phyloP scores from a whole-genome alignment of 306 rosid genomes.

The Styphnolobium japonicum region DNA sequence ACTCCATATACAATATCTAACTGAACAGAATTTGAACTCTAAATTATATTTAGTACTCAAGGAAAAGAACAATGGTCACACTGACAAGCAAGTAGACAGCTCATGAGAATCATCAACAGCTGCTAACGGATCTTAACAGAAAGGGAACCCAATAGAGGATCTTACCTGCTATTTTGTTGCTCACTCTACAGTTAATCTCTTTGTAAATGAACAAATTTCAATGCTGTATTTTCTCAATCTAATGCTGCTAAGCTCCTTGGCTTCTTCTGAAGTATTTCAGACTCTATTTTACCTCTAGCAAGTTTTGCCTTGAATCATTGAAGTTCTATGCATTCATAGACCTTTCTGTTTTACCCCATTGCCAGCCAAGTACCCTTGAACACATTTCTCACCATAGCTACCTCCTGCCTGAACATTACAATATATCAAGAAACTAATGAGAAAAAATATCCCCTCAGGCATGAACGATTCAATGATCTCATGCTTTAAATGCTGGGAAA shows the following conservation, averaged over 20 bases:
- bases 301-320: background rate
- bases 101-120: background rate
- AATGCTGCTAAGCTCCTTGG: background rate
- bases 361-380: background rate
- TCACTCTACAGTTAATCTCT: too few species aligned
- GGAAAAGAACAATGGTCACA: background rate
- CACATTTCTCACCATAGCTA: slow-evolving; percentile 22
- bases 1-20: background rate
- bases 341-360: slow-evolving; percentile 24
- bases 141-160: slow-evolving; percentile 1
- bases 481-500: slow-evolving; percentile 25
- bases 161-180: slow-evolving; percentile 32
- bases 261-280: background rate
- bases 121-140: background rate
- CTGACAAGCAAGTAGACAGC: background rate
- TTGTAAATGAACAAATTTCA: slow-evolving; percentile 16
- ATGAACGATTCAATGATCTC: slow-evolving; percentile 22
- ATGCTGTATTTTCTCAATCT: background rate
- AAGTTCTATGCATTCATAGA: slow-evolving; percentile 1
- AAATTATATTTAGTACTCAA: background rate
- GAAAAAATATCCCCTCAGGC: background rate
- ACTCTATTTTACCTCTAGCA: background rate
- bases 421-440: background rate
- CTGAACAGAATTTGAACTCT: background rate
- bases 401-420: slow-evolving; percentile 13